Evolutionary conservation across 495 filamentous ascomycete genomes (phyloP).

Genomic region (Tuber aestivum): DNA sequence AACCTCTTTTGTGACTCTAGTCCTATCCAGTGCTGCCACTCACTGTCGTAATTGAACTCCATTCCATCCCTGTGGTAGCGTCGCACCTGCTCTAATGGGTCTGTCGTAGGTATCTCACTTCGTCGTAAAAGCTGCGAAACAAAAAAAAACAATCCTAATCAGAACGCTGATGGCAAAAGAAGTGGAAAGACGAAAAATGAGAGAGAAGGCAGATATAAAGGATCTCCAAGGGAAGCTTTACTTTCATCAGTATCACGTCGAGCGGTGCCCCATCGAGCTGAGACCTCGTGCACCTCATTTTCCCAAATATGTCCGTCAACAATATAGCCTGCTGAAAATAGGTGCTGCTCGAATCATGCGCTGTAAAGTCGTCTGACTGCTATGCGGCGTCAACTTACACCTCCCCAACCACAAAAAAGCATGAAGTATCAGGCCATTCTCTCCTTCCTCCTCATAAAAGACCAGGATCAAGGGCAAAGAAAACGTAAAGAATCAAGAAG

Average conservation of each 20-base stretch:
- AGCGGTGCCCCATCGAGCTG: conserved; percentile 39
- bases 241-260: conserved; percentile 40
- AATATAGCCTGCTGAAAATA: conserved; percentile 39
- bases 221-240: conserved; percentile 16
- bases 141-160: neutral
- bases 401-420: conserved; percentile 14
- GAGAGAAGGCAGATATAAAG: conserved; percentile 16
- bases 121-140: conserved; percentile 36
- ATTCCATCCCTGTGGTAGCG: conserved; percentile 35
- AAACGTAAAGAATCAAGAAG: neutral
- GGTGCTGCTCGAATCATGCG: conserved; percentile 34
- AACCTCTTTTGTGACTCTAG: conserved; percentile 41
- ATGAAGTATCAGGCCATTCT: neutral
- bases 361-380: conserved; percentile 41
- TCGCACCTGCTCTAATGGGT: conserved; percentile 37
- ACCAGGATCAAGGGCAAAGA: neutral
- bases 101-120: conserved; percentile 32
- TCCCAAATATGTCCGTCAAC: conserved; percentile 41
- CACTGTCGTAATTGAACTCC: conserved; percentile 39
- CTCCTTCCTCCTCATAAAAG: neutral
- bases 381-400: conserved; percentile 4
- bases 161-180: conserved; percentile 17
- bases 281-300: conserved; percentile 38
- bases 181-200: neutral
- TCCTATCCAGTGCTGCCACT: conserved; percentile 43